Evolutionary conservation across 1,139 yeast genomes (phyloP).

Genomic region (Hemisphaericaspora subhashii): DNA sequence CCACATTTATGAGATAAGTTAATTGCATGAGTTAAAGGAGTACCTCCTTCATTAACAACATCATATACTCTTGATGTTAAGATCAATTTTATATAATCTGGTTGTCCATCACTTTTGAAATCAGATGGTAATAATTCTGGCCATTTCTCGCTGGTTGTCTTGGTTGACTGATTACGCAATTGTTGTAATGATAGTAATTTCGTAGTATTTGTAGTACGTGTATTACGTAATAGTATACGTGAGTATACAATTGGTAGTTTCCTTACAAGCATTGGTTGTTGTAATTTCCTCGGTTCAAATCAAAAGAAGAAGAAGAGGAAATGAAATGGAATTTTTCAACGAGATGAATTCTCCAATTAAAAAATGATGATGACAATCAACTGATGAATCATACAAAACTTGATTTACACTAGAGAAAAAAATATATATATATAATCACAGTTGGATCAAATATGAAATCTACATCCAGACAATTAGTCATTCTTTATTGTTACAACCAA

Average conservation of each 20-base stretch:
- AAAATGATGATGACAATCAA: too few relatives aligned
- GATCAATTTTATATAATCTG: conserved; percentile 90
- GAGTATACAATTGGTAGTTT: not conserved
- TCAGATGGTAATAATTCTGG: conserved; percentile 56
- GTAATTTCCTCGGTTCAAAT: too few relatives aligned
- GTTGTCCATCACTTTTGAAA: conserved; percentile 59
- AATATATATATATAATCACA: too few relatives aligned
- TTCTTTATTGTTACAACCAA: too few relatives aligned
- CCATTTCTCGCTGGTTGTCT: conserved; percentile 23
- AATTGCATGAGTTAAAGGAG: conserved; percentile 79
- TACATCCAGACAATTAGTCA: too few relatives aligned
- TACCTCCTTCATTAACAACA: conserved; percentile 74
- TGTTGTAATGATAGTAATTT: not conserved
- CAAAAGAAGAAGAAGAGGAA: too few relatives aligned
- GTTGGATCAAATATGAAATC: too few relatives aligned
- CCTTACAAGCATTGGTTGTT: not conserved
- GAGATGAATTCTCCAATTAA: too few relatives aligned
- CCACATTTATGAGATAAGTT: conserved; percentile 72
- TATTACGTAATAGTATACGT: not conserved
- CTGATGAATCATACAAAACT: too few relatives aligned
- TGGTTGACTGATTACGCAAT: not conserved
- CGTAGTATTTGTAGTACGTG: too few relatives aligned
- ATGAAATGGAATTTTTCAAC: too few relatives aligned
- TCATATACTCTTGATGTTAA: conserved; percentile 93
- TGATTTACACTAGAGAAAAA: too few relatives aligned